Evolutionary conservation across 1,284 basidiomycete species (phyloP), one percentile per base, ranked within the genome.

Genomic region (Pseudozyma flocculosa): DNA sequence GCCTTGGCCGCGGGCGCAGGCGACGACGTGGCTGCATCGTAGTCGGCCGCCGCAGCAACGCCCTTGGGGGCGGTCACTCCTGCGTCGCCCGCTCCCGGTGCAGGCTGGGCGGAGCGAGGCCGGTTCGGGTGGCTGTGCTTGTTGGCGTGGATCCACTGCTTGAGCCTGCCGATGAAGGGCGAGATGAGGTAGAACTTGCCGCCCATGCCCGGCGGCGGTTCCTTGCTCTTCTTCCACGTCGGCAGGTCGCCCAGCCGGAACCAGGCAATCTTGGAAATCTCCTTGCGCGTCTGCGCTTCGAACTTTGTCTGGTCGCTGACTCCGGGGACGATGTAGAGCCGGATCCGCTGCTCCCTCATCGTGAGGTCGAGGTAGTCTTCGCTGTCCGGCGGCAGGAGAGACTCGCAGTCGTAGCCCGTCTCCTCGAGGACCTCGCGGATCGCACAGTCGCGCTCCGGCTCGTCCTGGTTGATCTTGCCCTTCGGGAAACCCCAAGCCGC

Each of bases 261-360:
- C 95, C 95, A 99, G 73, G 93, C 88, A 69, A 98, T 98, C 82
- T 96, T 93, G 73, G 92, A 95, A 72, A 99, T 99, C 82, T 99
- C 95, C 80, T 97, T 97, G 58, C 94, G 84, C 2, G 95, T 98
- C 79, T 88, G 87, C 4, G 95, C 95, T 79, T 90, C 85, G 80
- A 99, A 97, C 14, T 84, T 82, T 61, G 87, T 95, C 71, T 88
- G 85, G 79, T 96, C 92, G 48, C 88, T 86, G n/a, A 99, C 86
- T 40, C 87, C 88, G 19, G 88, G 85, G 22, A 97, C 90, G 70
- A 99, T 87, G 80, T 88, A 99, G 60, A 98, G 82, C 34, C 92
- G 90, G 50, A 98, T 88, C 76, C 92, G 90, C 60, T 84, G 82
- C 68, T 94, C 92, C 75, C 86, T 88, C 79, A 94, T 91, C 39